Percentiles rank a stretch among this genome's conserved stretches.
These are phyloP conservation scores for Fusarium mundagurra DNA, from an alignment of 2,329 filamentous ascomycete genomes.

Conservation along the genomic window DNA sequence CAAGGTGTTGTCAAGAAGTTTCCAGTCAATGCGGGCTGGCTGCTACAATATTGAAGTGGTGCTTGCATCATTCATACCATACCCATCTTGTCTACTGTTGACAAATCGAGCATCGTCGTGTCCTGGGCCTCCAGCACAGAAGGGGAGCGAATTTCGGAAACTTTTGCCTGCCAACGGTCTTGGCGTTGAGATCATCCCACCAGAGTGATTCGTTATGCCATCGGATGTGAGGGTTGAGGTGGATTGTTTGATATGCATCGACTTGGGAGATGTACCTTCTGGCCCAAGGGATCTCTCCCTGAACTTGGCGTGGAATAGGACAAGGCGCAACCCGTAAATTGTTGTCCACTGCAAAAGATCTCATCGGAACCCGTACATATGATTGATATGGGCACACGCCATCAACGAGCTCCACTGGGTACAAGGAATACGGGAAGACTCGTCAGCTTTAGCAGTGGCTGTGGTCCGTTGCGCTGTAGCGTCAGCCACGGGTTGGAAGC, in stretches of 20 bases:
- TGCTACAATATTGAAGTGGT: background rate
- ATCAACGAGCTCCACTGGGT: slow-evolving; percentile 12
- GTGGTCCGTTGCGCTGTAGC: slow-evolving; percentile 12
- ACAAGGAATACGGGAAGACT: slow-evolving; percentile 25
- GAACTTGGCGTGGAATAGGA: background rate
- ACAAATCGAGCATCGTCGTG: background rate
- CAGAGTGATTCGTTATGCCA: background rate
- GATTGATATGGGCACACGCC: background rate
- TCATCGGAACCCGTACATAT: slow-evolving; percentile 1
- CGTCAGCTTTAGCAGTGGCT: slow-evolving; percentile 32
- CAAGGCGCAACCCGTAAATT: background rate
- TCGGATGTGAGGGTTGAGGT: background rate
- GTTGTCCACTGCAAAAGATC: background rate
- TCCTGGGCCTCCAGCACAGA: background rate
- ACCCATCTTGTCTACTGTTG: background rate
- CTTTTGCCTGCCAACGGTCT: background rate
- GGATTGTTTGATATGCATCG: background rate
- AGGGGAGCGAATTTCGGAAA: background rate
- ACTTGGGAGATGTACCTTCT: background rate
- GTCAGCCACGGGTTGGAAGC: slow-evolving; percentile 12
- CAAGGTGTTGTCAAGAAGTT: background rate
- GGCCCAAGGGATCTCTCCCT: background rate
- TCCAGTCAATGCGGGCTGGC: background rate
- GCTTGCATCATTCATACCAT: background rate
- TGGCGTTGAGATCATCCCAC: background rate